These are phyloP conservation scores for Eutrema salsugineum DNA, from an alignment of 441 rosid genomes.

Conservation along the genomic window DNA sequence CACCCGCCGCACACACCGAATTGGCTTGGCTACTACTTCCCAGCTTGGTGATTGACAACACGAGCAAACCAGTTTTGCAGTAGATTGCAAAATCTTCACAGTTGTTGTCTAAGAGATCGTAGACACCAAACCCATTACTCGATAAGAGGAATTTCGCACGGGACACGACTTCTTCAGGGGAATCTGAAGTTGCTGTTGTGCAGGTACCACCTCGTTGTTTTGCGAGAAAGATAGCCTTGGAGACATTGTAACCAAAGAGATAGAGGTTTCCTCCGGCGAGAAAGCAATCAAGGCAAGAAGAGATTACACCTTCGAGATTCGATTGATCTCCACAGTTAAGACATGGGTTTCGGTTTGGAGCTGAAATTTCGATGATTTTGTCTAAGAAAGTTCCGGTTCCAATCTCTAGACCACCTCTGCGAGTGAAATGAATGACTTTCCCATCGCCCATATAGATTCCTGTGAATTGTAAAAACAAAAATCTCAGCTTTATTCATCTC, in stretches of 20 bases:
- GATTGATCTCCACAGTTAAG: conserved; percentile 52
- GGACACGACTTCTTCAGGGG: conserved; percentile 48
- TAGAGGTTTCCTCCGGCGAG: conserved; percentile 64
- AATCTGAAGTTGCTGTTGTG: conserved; percentile 68
- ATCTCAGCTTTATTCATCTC: background rate
- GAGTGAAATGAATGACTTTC: conserved; percentile 78
- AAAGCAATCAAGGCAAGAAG: conserved; percentile 75
- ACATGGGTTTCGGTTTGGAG: conserved; percentile 52
- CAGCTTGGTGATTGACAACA: conserved; percentile 41
- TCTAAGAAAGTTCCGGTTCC: conserved; percentile 76
- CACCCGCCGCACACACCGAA: conserved; percentile 48
- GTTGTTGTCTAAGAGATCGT: conserved; percentile 60
- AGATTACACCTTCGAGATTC: conserved; percentile 51
- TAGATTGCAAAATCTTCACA: conserved; percentile 89
- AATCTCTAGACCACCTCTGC: conserved; percentile 62
- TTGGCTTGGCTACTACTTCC: conserved; percentile 81
- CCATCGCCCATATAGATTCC: conserved; percentile 73
- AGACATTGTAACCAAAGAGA: conserved; percentile 54
- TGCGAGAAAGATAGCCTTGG: conserved; percentile 51
- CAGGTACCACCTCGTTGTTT: conserved; percentile 84
- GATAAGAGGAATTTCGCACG: conserved; percentile 55
- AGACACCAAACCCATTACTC: conserved; percentile 64
- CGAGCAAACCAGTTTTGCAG: conserved; percentile 72
- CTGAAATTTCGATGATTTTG: conserved; percentile 43
- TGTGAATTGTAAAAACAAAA: conserved; percentile 12